Evolutionary conservation across 1,139 yeast genomes (phyloP).

Genomic region (Yamadazyma diddensiae): DNA sequence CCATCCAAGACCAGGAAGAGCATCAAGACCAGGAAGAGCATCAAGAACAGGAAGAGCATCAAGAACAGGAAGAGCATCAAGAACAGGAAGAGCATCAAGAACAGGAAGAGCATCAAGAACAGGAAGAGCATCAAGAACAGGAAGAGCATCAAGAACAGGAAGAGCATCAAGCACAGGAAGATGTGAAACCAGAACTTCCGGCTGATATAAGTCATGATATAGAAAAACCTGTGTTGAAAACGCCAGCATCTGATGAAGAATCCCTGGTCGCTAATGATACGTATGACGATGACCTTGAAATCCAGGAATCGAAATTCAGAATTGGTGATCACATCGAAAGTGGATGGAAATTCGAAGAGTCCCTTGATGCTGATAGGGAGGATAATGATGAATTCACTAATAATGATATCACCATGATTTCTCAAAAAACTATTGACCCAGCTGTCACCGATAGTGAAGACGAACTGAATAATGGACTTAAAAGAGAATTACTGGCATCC

Average conservation of each 20-base stretch:
- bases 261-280: not conserved
- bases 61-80: constrained; percentile 8
- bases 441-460: constrained; percentile 1
- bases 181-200: not conserved
- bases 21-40: too few relatives aligned
- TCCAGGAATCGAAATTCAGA: constrained; percentile 21
- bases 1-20: too few relatives aligned
- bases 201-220: constrained; percentile 6
- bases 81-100: too few relatives aligned
- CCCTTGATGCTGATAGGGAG: constrained; percentile 44
- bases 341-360: constrained; percentile 42
- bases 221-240: constrained; percentile 10
- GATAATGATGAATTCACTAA: constrained; percentile 35
- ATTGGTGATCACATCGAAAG: constrained; percentile 35
- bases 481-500: not conserved
- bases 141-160: constrained; percentile 9
- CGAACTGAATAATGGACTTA: not conserved
- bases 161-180: not conserved
- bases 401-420: constrained; percentile 18
- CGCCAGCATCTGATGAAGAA: constrained; percentile 6
- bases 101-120: too few relatives aligned
- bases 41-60: constrained; percentile 2
- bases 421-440: constrained; percentile 3
- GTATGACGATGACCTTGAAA: constrained; percentile 2
- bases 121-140: constrained; percentile 2